phyloP scores from a whole-genome alignment of 305 asterid species.

The Striga hermonthica region DNA sequence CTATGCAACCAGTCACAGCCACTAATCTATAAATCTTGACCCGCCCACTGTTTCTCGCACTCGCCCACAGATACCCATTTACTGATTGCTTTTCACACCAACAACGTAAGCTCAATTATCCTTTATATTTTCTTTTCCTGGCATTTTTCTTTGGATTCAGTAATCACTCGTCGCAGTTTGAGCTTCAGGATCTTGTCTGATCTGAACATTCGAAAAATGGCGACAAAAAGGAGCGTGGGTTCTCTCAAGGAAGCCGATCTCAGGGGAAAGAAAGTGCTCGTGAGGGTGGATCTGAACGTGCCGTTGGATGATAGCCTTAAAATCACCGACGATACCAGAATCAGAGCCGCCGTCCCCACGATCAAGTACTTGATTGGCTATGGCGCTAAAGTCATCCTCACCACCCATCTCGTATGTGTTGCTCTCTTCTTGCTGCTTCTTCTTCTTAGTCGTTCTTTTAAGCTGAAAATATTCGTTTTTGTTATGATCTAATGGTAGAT shows the following conservation, averaged over 20 bases:
- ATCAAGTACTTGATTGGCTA: constrained; percentile 57
- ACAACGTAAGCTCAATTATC: not conserved
- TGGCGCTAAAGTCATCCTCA: constrained; percentile 70
- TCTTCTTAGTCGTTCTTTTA: not conserved
- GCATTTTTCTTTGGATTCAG: not conserved
- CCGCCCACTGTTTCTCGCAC: no score
- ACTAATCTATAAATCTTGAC: no score
- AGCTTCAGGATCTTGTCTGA: constrained; percentile 2
- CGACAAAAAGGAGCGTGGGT: constrained; percentile 82
- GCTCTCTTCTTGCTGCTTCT: not conserved
- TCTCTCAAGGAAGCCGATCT: constrained; percentile 72
- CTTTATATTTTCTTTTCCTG: not conserved
- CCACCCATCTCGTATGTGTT: constrained; percentile 67
- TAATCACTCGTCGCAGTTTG: not conserved
- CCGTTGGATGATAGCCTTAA: constrained; percentile 73
- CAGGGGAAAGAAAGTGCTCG: constrained; percentile 73
- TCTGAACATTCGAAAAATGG: constrained; percentile 42
- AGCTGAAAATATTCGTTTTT: no score
- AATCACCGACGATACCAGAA: constrained; percentile 81
- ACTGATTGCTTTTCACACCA: no score
- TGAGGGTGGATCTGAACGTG: constrained; percentile 85
- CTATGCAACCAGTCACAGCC: no score
- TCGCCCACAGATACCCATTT: no score
- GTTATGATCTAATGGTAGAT: constrained; percentile 10
- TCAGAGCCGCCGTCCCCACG: constrained; percentile 80